Conservation (phyloP, 331 rosid genomes). For the Quercus lobata region DNA sequence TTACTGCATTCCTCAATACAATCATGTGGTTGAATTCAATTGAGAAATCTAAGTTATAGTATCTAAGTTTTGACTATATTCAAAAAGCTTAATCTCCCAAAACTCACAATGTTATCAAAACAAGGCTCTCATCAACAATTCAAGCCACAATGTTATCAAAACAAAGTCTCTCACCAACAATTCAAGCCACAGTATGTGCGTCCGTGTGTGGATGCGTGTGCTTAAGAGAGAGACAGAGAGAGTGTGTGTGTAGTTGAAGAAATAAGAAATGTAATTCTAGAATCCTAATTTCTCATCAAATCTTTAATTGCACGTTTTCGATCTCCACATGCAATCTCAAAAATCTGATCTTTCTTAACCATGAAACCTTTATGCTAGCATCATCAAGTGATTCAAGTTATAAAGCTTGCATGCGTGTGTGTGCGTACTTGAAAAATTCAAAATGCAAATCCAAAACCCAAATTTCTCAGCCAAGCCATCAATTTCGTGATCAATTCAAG, state of each 20-base stretch:
- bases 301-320: not conserved
- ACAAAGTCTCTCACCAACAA: too few relatives aligned
- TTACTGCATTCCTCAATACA: too few relatives aligned
- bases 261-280: not conserved
- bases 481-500: not conserved
- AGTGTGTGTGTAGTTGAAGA: conserved; percentile 35
- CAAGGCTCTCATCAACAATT: too few relatives aligned
- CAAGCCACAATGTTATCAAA: too few relatives aligned
- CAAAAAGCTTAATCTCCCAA: too few relatives aligned
- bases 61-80: too few relatives aligned
- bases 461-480: not conserved
- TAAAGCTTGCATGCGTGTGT: not conserved
- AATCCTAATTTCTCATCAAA: not conserved
- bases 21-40: too few relatives aligned
- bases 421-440: not conserved
- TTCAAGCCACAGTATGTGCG: too few relatives aligned
- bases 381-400: too few relatives aligned
- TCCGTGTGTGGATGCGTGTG: not conserved
- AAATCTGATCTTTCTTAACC: not conserved
- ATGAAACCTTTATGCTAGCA: not conserved
- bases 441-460: not conserved
- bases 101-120: too few relatives aligned
- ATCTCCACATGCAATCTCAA: not conserved
- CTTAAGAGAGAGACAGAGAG: not conserved
- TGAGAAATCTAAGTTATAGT: too few relatives aligned